A percentile compares a stretch with the other conserved stretches of the same genome.
phyloP scores from a whole-genome alignment of 106 monocot species.

The Dactylorhiza incarnata region DNA sequence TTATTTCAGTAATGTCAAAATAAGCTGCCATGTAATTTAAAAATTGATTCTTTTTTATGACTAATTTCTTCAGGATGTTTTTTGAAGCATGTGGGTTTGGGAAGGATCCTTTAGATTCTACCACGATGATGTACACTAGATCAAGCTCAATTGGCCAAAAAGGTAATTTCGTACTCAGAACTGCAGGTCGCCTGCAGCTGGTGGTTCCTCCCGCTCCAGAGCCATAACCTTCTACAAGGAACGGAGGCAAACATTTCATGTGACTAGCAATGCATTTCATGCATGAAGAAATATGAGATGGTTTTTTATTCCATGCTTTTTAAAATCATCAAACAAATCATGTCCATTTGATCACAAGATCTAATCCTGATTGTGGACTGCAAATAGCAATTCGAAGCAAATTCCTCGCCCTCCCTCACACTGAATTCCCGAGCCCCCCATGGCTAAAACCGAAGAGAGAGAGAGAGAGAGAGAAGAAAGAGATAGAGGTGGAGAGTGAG shows the following conservation, averaged over 20 bases:
- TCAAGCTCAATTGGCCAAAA: conserved; percentile 11
- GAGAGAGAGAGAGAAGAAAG: too few relatives aligned
- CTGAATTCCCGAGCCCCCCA: too few relatives aligned
- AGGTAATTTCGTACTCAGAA: conserved; percentile 20
- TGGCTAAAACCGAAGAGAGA: too few relatives aligned
- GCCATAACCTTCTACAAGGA: neutral
- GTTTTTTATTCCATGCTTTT: neutral
- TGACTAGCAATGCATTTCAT: neutral
- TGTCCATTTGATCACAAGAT: too few relatives aligned
- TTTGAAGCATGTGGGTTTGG: conserved; percentile 91
- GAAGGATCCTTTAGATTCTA: conserved; percentile 70
- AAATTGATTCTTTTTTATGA: neutral
- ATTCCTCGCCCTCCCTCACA: too few relatives aligned
- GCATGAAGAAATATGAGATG: too few relatives aligned
- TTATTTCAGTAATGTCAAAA: neutral
- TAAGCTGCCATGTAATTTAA: neutral
- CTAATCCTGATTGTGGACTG: too few relatives aligned
- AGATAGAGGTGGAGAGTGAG: too few relatives aligned
- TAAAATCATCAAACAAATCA: too few relatives aligned
- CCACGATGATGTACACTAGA: conserved; percentile 85
- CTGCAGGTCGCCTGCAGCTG: conserved; percentile 19
- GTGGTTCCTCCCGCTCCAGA: neutral
- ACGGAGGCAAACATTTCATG: neutral
- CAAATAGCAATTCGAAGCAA: too few relatives aligned
- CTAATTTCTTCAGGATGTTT: conserved; percentile 49